Percentiles rank a stretch among this genome's conserved stretches.
These are phyloP conservation scores for Cordyceps javanica DNA, from an alignment of 2,329 filamentous ascomycete genomes.

Conservation along the genomic window DNA sequence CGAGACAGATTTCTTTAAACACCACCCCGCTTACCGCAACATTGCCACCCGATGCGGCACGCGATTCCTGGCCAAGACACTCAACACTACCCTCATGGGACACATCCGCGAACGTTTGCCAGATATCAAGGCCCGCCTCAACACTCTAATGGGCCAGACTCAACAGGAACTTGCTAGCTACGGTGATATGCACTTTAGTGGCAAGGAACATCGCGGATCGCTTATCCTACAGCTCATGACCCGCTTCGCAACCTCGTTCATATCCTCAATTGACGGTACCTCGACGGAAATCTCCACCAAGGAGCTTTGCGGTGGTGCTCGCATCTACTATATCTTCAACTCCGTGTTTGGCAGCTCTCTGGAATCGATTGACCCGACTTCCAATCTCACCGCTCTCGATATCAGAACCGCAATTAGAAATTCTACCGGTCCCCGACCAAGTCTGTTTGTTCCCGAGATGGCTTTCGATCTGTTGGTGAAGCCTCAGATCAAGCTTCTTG, in stretches of 20 bases:
- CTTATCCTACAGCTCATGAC: constrained; percentile 97
- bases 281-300: constrained; percentile 98
- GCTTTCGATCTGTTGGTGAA: constrained; percentile 97
- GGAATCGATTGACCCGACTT: constrained; percentile 92
- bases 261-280: constrained; percentile 96
- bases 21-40: constrained; percentile 94
- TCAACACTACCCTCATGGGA: constrained; percentile 91
- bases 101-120: constrained; percentile 94
- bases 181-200: constrained; percentile 94
- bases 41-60: constrained; percentile 92
- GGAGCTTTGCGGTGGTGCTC: constrained; percentile 87
- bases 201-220: constrained; percentile 92
- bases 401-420: constrained; percentile 97
- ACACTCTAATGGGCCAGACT: constrained; percentile 99
- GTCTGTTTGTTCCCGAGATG: constrained; percentile 93
- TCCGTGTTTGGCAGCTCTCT: constrained; percentile 96
- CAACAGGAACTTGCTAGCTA: constrained; percentile 98
- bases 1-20: constrained; percentile 91
- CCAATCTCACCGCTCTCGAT: constrained; percentile 87
- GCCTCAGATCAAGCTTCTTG: constrained; percentile 94
- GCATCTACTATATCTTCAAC: constrained; percentile 99
- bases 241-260: constrained; percentile 94
- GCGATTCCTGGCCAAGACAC: constrained; percentile 85
- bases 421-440: constrained; percentile 91
- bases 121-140: constrained; percentile 95